Evolutionary conservation across 2,329 filamentous ascomycete genomes (phyloP), one percentile per base, ranked within the genome.

Genomic region (Aspergillus hiratsukae): DNA sequence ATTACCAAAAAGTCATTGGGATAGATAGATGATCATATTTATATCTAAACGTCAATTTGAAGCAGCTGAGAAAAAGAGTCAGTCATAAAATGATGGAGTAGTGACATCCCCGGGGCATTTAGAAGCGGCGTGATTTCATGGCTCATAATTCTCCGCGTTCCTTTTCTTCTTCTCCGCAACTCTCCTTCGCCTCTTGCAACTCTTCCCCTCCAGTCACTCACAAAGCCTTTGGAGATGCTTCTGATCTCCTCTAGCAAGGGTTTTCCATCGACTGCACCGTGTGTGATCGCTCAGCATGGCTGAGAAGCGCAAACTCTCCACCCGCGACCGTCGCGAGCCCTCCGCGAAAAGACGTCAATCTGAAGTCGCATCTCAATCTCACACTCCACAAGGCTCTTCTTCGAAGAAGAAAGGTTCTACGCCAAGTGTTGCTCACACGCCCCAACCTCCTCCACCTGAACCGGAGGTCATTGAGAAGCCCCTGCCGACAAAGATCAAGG

Each of bases 401-500:
- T 55, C 63, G 3, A 70, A 69, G 64, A 73, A 69, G 55, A 76
- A 74, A 58, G 69, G 66, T 25, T 65, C 70, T 35, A 75, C 69
- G 17, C 63, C 66, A 7, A 59, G 64, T 37, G 60, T 59, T 11
- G 59, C 59, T 35, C 48, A 53, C 3, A 59, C 67, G 17, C 61
- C 68, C 7, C 67, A 69, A 56, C 66, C 67, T 35, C 59, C 60
- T 35, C 60, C 66, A n/a, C 66, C 68, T 4, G 63, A 64, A 6
- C 63, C 68, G 2, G 69, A 72, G 41, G 62, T 65, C n/a, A 65
- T 69, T 19, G 73, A 75, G 58, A 66, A 70, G 17, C 72, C 71
- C 40, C 63, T 86, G 19, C 83, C 83, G 2, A 76, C 79, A 4
- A 81, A 79, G 55, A 66, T 86, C 11, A 72, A 73, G 55, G 81